Evolutionary conservation across 2,329 filamentous ascomycete species (phyloP), one percentile per base, ranked within the genome.

Genomic region (Claviceps maximensis): DNA sequence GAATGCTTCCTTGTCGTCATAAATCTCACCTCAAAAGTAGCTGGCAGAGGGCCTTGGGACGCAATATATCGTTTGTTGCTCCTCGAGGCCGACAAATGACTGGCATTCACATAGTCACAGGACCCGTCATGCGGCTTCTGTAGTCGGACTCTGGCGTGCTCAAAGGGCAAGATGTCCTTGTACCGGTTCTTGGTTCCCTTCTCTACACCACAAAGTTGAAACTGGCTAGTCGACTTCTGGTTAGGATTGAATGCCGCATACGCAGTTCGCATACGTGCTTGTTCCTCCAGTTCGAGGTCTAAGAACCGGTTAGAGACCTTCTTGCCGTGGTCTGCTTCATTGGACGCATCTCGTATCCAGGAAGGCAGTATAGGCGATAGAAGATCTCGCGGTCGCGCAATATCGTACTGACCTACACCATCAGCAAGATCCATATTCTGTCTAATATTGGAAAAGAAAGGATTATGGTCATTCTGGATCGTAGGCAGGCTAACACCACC

Each of bases 41-140:
- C 83, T 21, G 93, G 93, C 40, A 97, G 79, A 10, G 93, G 93
- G 0, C 89, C 93, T 67, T 98, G 93, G 13, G 89, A 91, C 49
- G 91, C 91, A 68, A 98, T 97, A 65, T 98, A 98, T 44, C 83
- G 80, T 73, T 95, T 96, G 66, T 94, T 84, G 58, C 87, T 95
- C 59, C 85, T 79, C 29, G 83, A 79, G 1, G 90, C 80, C 65
- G 86, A 84, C 56, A 97, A 74, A 60, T 95, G 82, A 65, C 87
- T 97, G 19, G 90, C 93, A 64, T 98, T 98, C 69, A 98, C 83
- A 63, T 98, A 98, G 67, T 98, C 93, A 67, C 91, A 95, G 23
- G 74, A 76, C 13, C 83, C 84, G 1, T 77, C 72, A 0, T 78
- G 71, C 38, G 84, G 80, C 44, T 81, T 80, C 58, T 86, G 77